Conservation (phyloP, 257 asterid genomes). For the Solanum peruvianum region DNA sequence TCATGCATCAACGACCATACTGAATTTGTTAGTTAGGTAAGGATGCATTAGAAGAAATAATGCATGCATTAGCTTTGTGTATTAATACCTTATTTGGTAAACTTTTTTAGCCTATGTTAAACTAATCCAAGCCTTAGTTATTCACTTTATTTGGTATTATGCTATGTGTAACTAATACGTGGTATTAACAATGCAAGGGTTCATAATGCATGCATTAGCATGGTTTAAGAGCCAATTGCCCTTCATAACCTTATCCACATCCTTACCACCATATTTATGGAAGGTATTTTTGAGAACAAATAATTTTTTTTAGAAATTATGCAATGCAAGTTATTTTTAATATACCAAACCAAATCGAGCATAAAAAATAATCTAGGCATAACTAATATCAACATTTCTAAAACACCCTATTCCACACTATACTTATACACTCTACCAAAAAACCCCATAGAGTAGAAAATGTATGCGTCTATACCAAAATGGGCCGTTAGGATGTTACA, state of each 20-base stretch:
- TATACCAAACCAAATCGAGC: neutral
- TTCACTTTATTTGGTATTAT: neutral
- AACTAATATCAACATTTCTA: neutral
- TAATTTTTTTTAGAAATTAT: neutral
- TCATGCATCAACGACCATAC: neutral
- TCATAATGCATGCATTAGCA: neutral
- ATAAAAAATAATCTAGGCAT: neutral
- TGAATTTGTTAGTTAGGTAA: neutral
- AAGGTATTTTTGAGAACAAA: neutral
- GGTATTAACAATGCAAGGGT: neutral
- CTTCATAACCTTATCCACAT: no score
- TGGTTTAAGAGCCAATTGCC: neutral
- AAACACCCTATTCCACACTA: neutral
- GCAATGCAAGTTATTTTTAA: neutral
- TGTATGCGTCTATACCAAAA: neutral
- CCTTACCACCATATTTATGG: neutral
- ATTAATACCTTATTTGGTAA: neutral
- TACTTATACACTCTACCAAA: neutral
- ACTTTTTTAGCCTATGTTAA: neutral
- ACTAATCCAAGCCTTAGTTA: neutral
- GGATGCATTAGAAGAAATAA: neutral
- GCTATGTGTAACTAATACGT: neutral
- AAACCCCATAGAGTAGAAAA: neutral
- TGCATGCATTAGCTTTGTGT: neutral
- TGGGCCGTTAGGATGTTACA: neutral